These are phyloP conservation scores for Corinectria fuckeliana DNA, from an alignment of 2,329 filamentous ascomycete species.

Conservation along the genomic window DNA sequence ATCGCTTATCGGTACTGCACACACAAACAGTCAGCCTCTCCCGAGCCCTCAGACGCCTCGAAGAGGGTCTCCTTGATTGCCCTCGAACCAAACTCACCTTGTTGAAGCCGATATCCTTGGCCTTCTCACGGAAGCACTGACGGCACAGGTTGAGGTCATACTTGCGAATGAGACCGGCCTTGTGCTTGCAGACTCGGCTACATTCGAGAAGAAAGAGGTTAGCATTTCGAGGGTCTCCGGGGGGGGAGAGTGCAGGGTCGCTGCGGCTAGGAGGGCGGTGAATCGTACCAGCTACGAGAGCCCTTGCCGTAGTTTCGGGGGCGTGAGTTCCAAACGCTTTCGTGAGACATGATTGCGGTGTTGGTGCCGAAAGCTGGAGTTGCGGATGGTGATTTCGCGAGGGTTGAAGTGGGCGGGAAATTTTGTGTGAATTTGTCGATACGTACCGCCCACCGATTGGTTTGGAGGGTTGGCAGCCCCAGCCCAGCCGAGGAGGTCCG, in stretches of 20 bases:
- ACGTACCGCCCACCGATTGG: slow-evolving; percentile 43
- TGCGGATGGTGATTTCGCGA: slow-evolving; percentile 45
- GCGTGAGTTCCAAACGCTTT: slow-evolving; percentile 99
- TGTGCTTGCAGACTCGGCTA: slow-evolving; percentile 83
- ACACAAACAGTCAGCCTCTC: slow-evolving; percentile 26
- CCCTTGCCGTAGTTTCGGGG: slow-evolving; percentile 98
- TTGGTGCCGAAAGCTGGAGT: slow-evolving; percentile 41
- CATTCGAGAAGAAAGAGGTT: slow-evolving; percentile 36
- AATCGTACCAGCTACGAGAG: slow-evolving; percentile 84
- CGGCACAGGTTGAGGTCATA: slow-evolving; percentile 93
- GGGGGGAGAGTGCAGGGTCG: background rate
- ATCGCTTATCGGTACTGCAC: slow-evolving; percentile 48
- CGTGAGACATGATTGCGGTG: slow-evolving; percentile 70
- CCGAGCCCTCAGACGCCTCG: background rate
- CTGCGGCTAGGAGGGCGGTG: background rate
- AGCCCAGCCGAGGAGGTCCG: slow-evolving; percentile 31
- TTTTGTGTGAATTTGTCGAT: slow-evolving; percentile 48
- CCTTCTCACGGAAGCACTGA: slow-evolving; percentile 80
- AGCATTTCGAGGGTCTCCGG: slow-evolving; percentile 31
- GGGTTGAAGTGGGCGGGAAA: slow-evolving; percentile 44
- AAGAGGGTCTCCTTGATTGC: background rate
- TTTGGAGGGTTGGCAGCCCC: slow-evolving; percentile 49
- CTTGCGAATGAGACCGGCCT: slow-evolving; percentile 99
- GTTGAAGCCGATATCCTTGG: slow-evolving; percentile 75
- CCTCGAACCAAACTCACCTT: slow-evolving; percentile 58